Evolutionary conservation across 2,329 filamentous ascomycete genomes (phyloP), one percentile per base, ranked within the genome.

Genomic region (Colletotrichum paranaense): DNA sequence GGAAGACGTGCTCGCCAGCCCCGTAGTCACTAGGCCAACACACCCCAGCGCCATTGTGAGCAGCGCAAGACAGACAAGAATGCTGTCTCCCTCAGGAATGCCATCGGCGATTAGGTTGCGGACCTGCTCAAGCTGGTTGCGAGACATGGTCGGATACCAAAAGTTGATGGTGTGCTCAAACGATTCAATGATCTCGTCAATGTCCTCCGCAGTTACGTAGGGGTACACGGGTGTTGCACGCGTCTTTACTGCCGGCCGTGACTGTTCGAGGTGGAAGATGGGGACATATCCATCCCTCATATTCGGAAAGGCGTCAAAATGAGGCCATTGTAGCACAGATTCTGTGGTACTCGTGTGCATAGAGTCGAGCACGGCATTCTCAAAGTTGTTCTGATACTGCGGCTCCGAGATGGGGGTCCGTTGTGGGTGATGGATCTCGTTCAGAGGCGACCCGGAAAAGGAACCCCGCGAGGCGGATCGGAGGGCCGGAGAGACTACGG

Each of bases 261-360:
- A 80, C 62, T 85, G 85, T 73, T 88, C 87, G 0, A 88, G 80
- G 22, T 84, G 81, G 62, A 88, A 88, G 28, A 88, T 86, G 1
- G 86, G 83, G 2, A 81, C 78, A 28, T 85, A 84, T 19, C 84
- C 83, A 32, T 83, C 78, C 1, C 86, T 80, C 28, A 88, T 79
- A 12, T 81, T 81, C 2, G 84, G 82, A 56, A 86, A 86, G 2
- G 80, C 78, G 32, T 86, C 82, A 67, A 88, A 88, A 67, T 87
- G 84, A 7, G 85, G 86, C 87, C 86, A 88, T 68, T 86, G 84
- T 0, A 88, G 81, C n/a, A 88, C 82, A 0, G 84, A 86, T 75
- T 88, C 86, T 0, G 86, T 88, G 0, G 86, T 85, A 0, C 86
- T 88, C 0, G 85, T 87, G 76, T 88, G 87, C 80, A 87, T 84